Base-by-base conservation (phyloP, 2,329 filamentous ascomycete species). In the Colletotrichum paranaense region DNA sequence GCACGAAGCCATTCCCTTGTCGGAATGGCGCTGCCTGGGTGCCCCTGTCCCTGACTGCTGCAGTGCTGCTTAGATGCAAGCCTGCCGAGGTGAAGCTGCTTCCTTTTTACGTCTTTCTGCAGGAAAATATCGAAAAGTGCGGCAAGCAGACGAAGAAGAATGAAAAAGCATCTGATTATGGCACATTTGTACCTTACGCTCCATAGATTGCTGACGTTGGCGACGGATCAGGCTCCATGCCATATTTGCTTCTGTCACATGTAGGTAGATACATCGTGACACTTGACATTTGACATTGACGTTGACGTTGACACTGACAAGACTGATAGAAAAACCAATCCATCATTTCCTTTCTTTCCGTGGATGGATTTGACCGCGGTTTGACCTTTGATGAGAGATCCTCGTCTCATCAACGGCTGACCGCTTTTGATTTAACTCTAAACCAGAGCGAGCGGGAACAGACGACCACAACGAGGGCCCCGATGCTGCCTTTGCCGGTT, bases 1-100 rank as follows among this genome's bases (percentile, higher is more conserved):
- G 68, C 68, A 72, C 68, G 64, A 72, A 49, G 69, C 69, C 49
- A 72, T 63, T 57, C 67, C 62, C 9, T 14, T 57, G 46, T 57
- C 6, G 64, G 65, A 32, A 57, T 8, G 30, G 42, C 16, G 46
- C 58, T 35, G 30, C 32, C 30, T n/a, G 46, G 46, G 42, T 49
- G 16, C 64, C 69, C 69, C 69, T 72, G 58, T 30, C 16, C 59
- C 22, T n/a, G 19, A 30, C 42, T n/a, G 19, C 19, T 46, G 16
- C 22, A 53, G 42, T n/a, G 19, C 7, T 49, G 42, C 38, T 42
- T 28, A 30, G 62, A 55, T 11, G 24, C 57, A 30, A 24, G 52
- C 46, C 58, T 49, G 35, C 55, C 46, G 49, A 49, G 60, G 68
- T 56, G 55, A 56, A 14, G 14, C 5, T 67, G 32, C 35, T 66